Conservation (phyloP, 805 yeast species). For the Torulaspora quercuum region DNA sequence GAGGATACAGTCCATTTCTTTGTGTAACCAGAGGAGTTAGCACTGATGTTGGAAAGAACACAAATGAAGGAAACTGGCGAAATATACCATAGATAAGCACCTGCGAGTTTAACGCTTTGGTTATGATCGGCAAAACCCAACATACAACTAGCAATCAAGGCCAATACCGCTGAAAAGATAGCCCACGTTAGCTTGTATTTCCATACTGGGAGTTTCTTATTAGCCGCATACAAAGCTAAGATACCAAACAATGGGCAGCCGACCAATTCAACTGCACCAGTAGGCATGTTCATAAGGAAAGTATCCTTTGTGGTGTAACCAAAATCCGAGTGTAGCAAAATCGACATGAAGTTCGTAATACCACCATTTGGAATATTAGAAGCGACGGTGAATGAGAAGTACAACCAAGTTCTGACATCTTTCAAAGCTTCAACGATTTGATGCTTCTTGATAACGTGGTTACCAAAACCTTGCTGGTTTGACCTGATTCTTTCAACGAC, state of each 20-base stretch:
- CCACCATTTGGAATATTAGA: slow-evolving; percentile 55
- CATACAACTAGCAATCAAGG: slow-evolving; percentile 39
- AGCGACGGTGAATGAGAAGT: slow-evolving; percentile 41
- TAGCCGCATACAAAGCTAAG: slow-evolving; percentile 24
- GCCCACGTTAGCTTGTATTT: slow-evolving; percentile 35
- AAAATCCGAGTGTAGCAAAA: slow-evolving; percentile 43
- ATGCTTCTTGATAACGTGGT: slow-evolving; percentile 48
- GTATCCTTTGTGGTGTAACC: slow-evolving; percentile 42
- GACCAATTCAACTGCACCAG: slow-evolving; percentile 46
- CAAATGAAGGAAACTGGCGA: slow-evolving; percentile 39
- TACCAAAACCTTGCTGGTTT: slow-evolving; percentile 59
- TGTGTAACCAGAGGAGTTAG: slow-evolving; percentile 70
- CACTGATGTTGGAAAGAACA: slow-evolving; percentile 36
- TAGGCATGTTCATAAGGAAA: slow-evolving; percentile 45
- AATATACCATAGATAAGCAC: slow-evolving; percentile 39
- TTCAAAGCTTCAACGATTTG: slow-evolving; percentile 51
- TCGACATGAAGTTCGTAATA: slow-evolving; percentile 46
- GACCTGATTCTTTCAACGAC: slow-evolving; percentile 51
- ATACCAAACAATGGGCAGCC: slow-evolving; percentile 37
- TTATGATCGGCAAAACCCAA: slow-evolving; percentile 41
- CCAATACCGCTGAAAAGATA: slow-evolving; percentile 33
- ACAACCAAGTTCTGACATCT: slow-evolving; percentile 51
- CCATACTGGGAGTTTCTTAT: slow-evolving; percentile 14
- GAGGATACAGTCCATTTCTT: slow-evolving; percentile 62
- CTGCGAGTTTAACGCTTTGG: slow-evolving; percentile 39